These are phyloP conservation scores for Cynanchum wilfordii DNA, from an alignment of 257 asterid genomes.

Conservation along the genomic window DNA sequence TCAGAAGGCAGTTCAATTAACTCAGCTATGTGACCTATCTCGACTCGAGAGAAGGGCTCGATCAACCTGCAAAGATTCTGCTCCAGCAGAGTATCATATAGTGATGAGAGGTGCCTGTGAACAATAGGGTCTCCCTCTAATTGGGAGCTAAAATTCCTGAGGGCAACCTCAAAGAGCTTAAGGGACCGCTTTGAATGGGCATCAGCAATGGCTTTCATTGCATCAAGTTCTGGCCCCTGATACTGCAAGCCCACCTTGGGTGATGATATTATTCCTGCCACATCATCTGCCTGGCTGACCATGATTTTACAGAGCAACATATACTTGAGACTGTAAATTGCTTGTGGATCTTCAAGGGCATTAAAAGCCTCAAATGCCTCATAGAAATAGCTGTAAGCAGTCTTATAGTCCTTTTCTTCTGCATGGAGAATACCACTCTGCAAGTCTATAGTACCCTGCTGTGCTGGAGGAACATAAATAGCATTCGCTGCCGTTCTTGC, in stretches of 20 bases:
- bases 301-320: constrained; percentile 48
- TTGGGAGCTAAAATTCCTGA: constrained; percentile 31
- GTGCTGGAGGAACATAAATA: constrained; percentile 45
- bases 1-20: constrained; percentile 39
- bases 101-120: constrained; percentile 41
- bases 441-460: constrained; percentile 43
- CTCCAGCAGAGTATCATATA: constrained; percentile 39
- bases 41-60: constrained; percentile 39
- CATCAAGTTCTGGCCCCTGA: constrained; percentile 47
- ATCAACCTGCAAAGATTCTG: constrained; percentile 48
- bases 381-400: constrained; percentile 38
- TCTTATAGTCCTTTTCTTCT: constrained; percentile 43
- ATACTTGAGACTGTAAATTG: constrained; percentile 42
- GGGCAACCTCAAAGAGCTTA: constrained; percentile 36
- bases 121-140: constrained; percentile 44
- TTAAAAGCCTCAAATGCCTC: constrained; percentile 50
- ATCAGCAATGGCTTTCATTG: constrained; percentile 49
- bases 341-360: constrained; percentile 42
- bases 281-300: constrained; percentile 45
- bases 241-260: constrained; percentile 43
- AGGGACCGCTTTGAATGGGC: constrained; percentile 44
- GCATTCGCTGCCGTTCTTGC: constrained; percentile 46
- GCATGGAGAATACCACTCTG: constrained; percentile 51
- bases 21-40: constrained; percentile 40
- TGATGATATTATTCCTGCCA: constrained; percentile 40